A percentile compares a stretch with the other conserved stretches of the same genome.
These are phyloP conservation scores for Coemansia umbellata DNA, from an alignment of 192 early-diverging fungal species.

Conservation along the genomic window DNA sequence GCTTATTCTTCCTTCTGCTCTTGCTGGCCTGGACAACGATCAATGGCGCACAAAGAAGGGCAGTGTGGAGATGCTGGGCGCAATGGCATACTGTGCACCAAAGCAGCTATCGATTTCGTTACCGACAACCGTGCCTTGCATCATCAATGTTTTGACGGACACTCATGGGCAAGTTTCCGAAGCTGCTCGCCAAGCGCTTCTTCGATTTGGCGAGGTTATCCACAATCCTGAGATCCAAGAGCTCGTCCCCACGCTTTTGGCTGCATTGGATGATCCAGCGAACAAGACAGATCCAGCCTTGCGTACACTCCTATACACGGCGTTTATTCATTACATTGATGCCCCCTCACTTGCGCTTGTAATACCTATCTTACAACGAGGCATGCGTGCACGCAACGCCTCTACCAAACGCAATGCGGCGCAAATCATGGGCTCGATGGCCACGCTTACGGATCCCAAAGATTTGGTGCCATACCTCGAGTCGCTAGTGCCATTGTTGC, in stretches of 20 bases:
- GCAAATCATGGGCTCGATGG: conserved; percentile 99
- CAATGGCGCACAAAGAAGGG: conserved; percentile 98
- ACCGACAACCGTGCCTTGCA: conserved; percentile 86
- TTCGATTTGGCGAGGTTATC: conserved; percentile 91
- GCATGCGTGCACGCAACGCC: conserved; percentile 82
- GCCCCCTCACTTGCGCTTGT: conserved; percentile 92
- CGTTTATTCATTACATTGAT: conserved; percentile 99
- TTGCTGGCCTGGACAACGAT: conserved; percentile 82
- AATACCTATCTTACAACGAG: conserved; percentile 91
- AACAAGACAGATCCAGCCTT: conserved; percentile 79
- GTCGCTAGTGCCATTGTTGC: conserved; percentile 78
- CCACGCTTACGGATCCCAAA: conserved; percentile 84
- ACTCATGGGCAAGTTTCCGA: conserved; percentile 89
- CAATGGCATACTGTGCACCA: conserved; percentile 95
- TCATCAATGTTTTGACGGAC: conserved; percentile 90
- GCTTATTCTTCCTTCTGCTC: conserved; percentile 84
- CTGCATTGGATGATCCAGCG: conserved; percentile 87
- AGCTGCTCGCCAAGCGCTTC: conserved; percentile 78
- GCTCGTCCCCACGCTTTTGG: conserved; percentile 81
- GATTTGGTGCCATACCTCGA: conserved; percentile 90
- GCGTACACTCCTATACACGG: conserved; percentile 80
- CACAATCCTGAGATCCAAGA: conserved; percentile 96
- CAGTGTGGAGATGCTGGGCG: conserved; percentile 86
- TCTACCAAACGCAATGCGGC: conserved; percentile 93
- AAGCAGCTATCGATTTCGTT: conserved; percentile 88